Evolutionary conservation across 352 stramenopile genomes (phyloP), one percentile per base, ranked within the genome.

Genomic region (Phytophthora pistaciae): DNA sequence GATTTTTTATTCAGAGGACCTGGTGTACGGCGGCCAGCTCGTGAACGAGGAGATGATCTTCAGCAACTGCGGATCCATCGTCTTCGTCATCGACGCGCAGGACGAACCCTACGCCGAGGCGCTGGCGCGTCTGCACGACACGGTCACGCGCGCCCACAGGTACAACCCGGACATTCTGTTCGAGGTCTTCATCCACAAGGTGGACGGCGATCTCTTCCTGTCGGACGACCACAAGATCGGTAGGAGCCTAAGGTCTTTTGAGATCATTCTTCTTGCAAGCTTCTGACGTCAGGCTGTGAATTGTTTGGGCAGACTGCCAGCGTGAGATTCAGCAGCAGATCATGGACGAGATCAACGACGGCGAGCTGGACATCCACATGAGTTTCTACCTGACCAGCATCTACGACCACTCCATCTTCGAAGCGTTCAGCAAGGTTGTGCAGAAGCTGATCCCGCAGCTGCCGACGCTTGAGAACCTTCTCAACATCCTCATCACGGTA

Each of bases 151-250:
- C 20, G 93, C 91, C 36, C 90, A 97, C 62, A 73, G 80, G 21
- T 95, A 98, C 79, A 99, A 99, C 75, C 96, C 97, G 11, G 89
- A 97, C 65, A 98, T 99, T 70, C 86, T 96, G 42, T 97, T 99
- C 64, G 97, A 99, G 74, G 96, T 99, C 21, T 99, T 99, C 75
- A 99, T 99, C 61, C 98, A 99, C 91, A 99, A 99, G 79, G 97
- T 99, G 8, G 98, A 99, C 76, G 98, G 98, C 33, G 98, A 99
- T 70, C 77, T 99, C 6, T 99, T 99, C 79, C 85, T 99, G 25
- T 98, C 91, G 56, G 97, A 99, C 70, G 98, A 99, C 80, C 95
- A 98, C 78, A 99, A 99, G 80, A 98, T 99, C 58, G 98, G 85
- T 93, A 69, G 25, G 71, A 25, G 58, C 10, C 25, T 14, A 7